phyloP scores from a whole-genome alignment of 768 basidiomycete genomes.

The Sistotremastrum niveocremeum region DNA sequence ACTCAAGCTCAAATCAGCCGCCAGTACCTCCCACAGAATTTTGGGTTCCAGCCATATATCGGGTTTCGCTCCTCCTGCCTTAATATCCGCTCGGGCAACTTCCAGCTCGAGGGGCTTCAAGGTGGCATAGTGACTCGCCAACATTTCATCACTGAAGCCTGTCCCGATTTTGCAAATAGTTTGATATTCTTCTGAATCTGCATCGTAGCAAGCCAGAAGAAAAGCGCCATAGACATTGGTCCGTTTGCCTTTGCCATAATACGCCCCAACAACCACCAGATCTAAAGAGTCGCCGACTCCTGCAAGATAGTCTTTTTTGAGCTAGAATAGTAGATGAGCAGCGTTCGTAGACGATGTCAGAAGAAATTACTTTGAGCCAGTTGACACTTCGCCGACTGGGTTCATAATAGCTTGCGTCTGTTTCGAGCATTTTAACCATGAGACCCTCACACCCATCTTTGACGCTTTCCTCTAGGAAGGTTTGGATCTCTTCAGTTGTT shows the following conservation, averaged over 20 bases:
- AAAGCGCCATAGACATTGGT: conserved; percentile 97
- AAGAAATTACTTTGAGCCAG: conserved; percentile 76
- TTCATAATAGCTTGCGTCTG: conserved; percentile 85
- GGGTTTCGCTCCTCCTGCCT: conserved; percentile 86
- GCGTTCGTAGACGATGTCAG: neutral
- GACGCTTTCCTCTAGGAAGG: conserved; percentile 90
- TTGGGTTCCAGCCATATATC: conserved; percentile 98
- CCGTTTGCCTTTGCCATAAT: conserved; percentile 95
- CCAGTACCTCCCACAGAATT: conserved; percentile 95
- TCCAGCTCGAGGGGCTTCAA: conserved; percentile 65
- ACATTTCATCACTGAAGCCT: conserved; percentile 86
- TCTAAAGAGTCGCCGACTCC: conserved; percentile 97
- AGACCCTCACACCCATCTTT: conserved; percentile 98
- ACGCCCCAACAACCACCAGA: conserved; percentile 93
- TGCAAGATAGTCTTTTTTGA: conserved; percentile 96
- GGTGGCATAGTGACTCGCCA: conserved; percentile 68
- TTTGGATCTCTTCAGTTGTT: conserved; percentile 85
- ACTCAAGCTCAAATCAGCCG: conserved; percentile 92
- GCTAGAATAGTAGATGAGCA: conserved; percentile 29
- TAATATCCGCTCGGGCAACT: conserved; percentile 69
- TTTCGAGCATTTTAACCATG: conserved; percentile 98
- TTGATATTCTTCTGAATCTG: conserved; percentile 87
- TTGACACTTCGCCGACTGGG: conserved; percentile 92
- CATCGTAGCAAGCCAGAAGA: conserved; percentile 92
- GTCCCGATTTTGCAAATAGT: conserved; percentile 99